These are phyloP conservation scores for Leptographium procerum DNA, from an alignment of 2,329 filamentous ascomycete genomes.

Conservation along the genomic window DNA sequence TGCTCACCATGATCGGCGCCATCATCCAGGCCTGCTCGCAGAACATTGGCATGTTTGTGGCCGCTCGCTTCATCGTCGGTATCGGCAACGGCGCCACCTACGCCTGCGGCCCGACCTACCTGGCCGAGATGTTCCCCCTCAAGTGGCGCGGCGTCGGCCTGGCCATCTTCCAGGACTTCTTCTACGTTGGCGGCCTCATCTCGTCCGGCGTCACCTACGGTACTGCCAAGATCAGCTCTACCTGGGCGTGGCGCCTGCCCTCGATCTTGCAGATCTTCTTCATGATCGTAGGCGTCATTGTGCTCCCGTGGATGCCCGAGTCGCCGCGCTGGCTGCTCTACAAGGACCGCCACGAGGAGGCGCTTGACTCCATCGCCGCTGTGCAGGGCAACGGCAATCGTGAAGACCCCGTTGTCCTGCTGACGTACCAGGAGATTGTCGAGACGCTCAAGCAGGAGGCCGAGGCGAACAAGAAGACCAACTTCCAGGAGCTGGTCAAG, in stretches of 20 bases:
- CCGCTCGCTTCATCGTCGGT: constrained; percentile 46
- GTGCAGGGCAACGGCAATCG: constrained; percentile 1
- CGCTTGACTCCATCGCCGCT: constrained; percentile 15
- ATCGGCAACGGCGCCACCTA: constrained; percentile 49
- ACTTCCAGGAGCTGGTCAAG: neutral
- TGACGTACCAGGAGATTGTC: constrained; percentile 4
- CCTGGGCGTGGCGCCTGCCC: constrained; percentile 1
- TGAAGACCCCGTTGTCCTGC: neutral
- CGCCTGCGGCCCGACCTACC: constrained; percentile 48
- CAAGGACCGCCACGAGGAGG: constrained; percentile 7
- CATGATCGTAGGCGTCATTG: neutral
- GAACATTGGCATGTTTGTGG: constrained; percentile 44
- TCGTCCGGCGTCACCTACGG: constrained; percentile 30
- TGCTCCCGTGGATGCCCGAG: constrained; percentile 3
- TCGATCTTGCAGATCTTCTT: neutral
- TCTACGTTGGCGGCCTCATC: constrained; percentile 39
- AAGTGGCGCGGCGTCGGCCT: neutral
- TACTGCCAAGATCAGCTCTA: constrained; percentile 33
- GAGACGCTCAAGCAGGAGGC: constrained; percentile 6
- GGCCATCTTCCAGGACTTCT: constrained; percentile 23
- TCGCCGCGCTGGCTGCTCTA: constrained; percentile 3
- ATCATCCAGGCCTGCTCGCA: constrained; percentile 11
- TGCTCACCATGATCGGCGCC: constrained; percentile 10
- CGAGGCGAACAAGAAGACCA: neutral
- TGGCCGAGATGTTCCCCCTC: constrained; percentile 30